A percentile compares a stretch with the other conserved stretches of the same genome.
These are phyloP conservation scores for Aspergillus carbonarius DNA, from an alignment of 2,329 filamentous ascomycete genomes.

Conservation along the genomic window DNA sequence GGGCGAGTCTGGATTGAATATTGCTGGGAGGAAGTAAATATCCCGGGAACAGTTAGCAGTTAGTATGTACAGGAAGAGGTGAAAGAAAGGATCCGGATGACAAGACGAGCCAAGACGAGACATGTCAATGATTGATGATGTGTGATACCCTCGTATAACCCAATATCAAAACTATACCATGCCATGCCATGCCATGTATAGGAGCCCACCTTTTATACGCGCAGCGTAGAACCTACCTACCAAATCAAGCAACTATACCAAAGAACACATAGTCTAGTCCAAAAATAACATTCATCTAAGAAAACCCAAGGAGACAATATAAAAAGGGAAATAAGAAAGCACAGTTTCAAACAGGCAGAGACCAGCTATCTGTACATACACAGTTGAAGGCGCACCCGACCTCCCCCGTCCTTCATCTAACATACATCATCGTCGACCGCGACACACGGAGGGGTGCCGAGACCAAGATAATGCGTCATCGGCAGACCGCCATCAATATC, in stretches of 20 bases:
- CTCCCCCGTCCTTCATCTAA: constrained; percentile 18
- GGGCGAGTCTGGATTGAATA: constrained; percentile 2
- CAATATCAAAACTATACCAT: background rate
- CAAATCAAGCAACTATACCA: background rate
- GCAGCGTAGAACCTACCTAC: background rate
- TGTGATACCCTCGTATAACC: background rate
- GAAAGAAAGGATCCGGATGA: no score
- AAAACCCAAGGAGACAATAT: constrained; percentile 20
- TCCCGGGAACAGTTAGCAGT: background rate
- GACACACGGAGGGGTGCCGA: background rate
- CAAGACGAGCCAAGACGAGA: background rate
- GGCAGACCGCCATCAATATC: no score
- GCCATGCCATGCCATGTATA: no score
- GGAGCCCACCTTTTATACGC: no score
- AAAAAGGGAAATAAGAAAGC: constrained; percentile 30
- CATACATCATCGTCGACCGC: background rate
- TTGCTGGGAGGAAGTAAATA: constrained; percentile 6
- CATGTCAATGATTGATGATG: background rate
- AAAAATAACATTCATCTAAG: constrained; percentile 34
- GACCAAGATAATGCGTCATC: constrained; percentile 6
- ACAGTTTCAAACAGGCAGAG: constrained; percentile 38
- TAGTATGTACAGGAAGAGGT: background rate
- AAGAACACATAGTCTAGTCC: constrained; percentile 22
- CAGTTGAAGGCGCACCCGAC: constrained; percentile 26
- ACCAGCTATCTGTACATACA: constrained; percentile 46